phyloP scores from a whole-genome alignment of 139 green algal species.

The Picochlorum sp. region DNA sequence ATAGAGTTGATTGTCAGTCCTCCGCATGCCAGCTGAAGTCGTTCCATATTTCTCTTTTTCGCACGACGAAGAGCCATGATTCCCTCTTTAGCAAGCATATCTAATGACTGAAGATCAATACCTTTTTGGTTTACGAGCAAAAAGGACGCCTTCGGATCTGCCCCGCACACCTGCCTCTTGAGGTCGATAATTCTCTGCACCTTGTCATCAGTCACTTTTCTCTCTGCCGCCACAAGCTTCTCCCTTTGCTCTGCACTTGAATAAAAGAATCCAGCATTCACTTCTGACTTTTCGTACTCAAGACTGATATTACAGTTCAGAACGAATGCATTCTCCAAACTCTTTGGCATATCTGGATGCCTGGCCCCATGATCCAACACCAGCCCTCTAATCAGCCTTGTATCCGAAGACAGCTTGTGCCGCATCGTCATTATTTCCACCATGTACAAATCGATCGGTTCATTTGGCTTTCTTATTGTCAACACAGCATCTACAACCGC shows the following conservation, averaged over 20 bases:
- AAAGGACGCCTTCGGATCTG: constrained; percentile 64
- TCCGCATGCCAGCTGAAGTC: constrained; percentile 86
- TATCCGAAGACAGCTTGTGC: constrained; percentile 93
- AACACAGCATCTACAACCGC: constrained; percentile 80
- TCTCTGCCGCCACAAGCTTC: constrained; percentile 90
- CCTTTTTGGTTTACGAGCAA: constrained; percentile 99
- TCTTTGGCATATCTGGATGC: constrained; percentile 98
- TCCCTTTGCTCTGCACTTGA: constrained; percentile 88
- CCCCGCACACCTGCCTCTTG: constrained; percentile 68
- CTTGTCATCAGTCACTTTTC: constrained; percentile 81
- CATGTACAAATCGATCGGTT: constrained; percentile 94
- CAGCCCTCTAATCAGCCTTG: constrained; percentile 79
- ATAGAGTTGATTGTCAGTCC: constrained; percentile 47
- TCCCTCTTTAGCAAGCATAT: constrained; percentile 92
- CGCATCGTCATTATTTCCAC: constrained; percentile 99
- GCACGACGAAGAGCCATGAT: constrained; percentile 80
- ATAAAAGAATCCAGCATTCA: constrained; percentile 99
- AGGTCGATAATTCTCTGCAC: constrained; percentile 89
- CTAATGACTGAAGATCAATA: constrained; percentile 94
- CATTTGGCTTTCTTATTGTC: constrained; percentile 53
- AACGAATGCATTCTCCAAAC: constrained; percentile 82
- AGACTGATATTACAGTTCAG: constrained; percentile 94
- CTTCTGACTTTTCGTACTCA: constrained; percentile 98
- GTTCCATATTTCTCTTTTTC: constrained; percentile 98
- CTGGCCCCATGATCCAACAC: constrained; percentile 94